Conservation (phyloP, 2,329 filamentous ascomycete species). For the Teratosphaeria pseudoeucalypti region DNA sequence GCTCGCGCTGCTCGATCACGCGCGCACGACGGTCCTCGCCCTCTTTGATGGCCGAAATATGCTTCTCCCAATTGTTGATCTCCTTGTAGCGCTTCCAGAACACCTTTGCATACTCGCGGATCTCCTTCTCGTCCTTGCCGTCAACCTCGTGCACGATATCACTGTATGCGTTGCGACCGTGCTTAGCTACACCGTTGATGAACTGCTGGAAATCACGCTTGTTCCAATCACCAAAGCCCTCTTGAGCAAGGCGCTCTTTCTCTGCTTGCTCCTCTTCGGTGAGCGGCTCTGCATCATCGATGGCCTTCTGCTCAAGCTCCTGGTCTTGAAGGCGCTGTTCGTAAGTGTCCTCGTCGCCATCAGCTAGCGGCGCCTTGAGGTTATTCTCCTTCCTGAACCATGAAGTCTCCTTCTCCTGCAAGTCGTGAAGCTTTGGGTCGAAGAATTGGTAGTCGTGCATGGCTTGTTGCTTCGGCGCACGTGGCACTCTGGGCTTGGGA, state of each 20-base stretch:
- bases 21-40: constrained; percentile 84
- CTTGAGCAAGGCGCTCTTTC: constrained; percentile 68
- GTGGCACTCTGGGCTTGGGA: constrained; percentile 87
- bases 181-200: constrained; percentile 87
- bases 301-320: constrained; percentile 78
- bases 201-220: constrained; percentile 97
- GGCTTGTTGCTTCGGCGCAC: constrained; percentile 81
- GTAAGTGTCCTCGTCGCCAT: constrained; percentile 78
- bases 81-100: constrained; percentile 96
- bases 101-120: constrained; percentile 83
- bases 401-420: constrained; percentile 94
- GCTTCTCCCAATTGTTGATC: constrained; percentile 79
- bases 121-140: constrained; percentile 73
- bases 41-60: constrained; percentile 79
- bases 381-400: constrained; percentile 93
- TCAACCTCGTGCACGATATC: constrained; percentile 83
- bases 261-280: constrained; percentile 83
- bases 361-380: constrained; percentile 83
- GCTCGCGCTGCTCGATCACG: constrained; percentile 83
- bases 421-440: constrained; percentile 66
- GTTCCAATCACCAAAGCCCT: constrained; percentile 93
- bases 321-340: constrained; percentile 81
- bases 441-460: constrained; percentile 99
- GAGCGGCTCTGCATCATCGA: constrained; percentile 79
- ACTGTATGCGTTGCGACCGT: constrained; percentile 75